A percentile compares a stretch with the other conserved stretches of the same genome.
These are phyloP conservation scores for Myochromella boudieri DNA, from an alignment of 768 basidiomycete genomes.

Conservation along the genomic window DNA sequence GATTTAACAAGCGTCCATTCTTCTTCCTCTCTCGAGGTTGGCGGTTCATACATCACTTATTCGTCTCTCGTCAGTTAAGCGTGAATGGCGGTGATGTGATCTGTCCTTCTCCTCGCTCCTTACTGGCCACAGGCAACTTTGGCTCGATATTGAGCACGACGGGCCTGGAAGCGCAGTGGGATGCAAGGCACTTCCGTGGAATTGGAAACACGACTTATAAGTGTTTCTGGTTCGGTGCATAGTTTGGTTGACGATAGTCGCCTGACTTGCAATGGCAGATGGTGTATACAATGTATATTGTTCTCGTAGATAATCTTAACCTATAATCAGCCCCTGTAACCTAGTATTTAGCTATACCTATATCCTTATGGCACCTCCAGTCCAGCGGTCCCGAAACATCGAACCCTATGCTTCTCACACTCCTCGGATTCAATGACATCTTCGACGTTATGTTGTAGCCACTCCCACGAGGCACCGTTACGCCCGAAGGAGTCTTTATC, in stretches of 20 bases:
- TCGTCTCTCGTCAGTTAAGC: conserved; percentile 9
- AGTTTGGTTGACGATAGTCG: background rate
- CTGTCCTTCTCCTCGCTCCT: background rate
- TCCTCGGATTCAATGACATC: too few relatives aligned
- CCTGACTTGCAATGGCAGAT: background rate
- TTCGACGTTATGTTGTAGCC: too few relatives aligned
- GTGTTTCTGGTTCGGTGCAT: background rate
- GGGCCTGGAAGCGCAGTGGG: too few relatives aligned
- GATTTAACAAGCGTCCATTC: background rate
- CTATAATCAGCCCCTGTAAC: background rate
- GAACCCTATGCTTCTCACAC: too few relatives aligned
- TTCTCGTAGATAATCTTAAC: background rate
- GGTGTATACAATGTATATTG: background rate
- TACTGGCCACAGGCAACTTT: too few relatives aligned
- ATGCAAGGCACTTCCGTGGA: too few relatives aligned
- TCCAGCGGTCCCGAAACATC: too few relatives aligned
- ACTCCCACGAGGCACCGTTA: too few relatives aligned
- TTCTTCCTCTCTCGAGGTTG: background rate
- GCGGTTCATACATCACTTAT: conserved; percentile 7
- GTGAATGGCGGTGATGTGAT: background rate
- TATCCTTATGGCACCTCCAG: too few relatives aligned
- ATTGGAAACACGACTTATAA: background rate
- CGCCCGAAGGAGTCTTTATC: too few relatives aligned
- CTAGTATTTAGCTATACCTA: background rate
- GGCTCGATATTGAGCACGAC: too few relatives aligned